Base-by-base conservation (phyloP, 352 stramenopile species). In the Phytophthora pini region DNA sequence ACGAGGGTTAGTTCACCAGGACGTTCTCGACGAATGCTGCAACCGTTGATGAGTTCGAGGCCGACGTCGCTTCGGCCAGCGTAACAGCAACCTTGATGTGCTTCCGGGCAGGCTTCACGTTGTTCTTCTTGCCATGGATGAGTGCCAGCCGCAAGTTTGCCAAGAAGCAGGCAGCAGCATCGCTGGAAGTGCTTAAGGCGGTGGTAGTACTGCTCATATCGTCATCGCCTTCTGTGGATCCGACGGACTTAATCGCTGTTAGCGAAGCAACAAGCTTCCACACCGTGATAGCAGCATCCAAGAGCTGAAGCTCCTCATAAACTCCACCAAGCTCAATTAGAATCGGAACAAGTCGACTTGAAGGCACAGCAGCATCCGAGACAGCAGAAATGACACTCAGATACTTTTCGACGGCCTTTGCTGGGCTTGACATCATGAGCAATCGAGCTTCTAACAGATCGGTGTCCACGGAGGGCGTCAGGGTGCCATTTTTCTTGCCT, bases 11-110 rank as follows among this genome's bases (percentile, higher is more conserved):
- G 46, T 81, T 88, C 15, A 77, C 63, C 24, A 93, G 49, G 32
- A 89, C 69, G 32, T 74, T 82, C 54, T 89, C 82, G 7, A 91
- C 79, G 48, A 91, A 91, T 38, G 77, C 73, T 9, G 75, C 80
- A 13, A 89, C 75, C 11, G 74, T 89, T 24, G 62, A 61, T 20
- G 54, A 68, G 22, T 61, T 64, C 13, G 71, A 65, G 43, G 69
- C 66, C 5, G 57, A 68, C 38, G 67, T 68, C 44, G 64, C 51
- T 52, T 74, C 46, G 1, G 61, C 71, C 26, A 83, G 62, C 1
- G 68, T 44, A 9, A 77, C 13, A n/a, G 80, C 74, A 1, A 64
- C 54, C 68, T 90, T 90, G 48, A 80, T 79, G 47, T 92, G 81
- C 55, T 89, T 90, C 39, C 87, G 87, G 12, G 84, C 82, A 0